Base-by-base conservation (phyloP, 306 rosid genomes). In the Pueraria montana region DNA sequence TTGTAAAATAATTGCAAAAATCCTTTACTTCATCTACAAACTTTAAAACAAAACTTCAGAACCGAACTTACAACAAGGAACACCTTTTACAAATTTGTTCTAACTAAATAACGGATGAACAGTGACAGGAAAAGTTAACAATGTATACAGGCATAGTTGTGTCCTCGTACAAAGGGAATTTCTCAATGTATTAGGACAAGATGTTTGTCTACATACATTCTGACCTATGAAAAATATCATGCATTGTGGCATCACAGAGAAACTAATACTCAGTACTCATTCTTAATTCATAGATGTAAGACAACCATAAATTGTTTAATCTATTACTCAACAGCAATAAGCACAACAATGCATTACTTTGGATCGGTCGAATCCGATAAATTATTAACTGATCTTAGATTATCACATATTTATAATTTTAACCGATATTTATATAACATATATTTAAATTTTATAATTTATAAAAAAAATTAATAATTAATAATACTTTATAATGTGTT, bases 111-210 rank as follows among this genome's bases (percentile, higher is more conserved):
- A n/a, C n/a, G 66, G 52, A 52, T 65, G 50, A 72, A 50, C 24
- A 72, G 21, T 27, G 58, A 10, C 24, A 14, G 43, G 59, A 74
- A 55, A 66, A 46, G 81, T 74, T 80, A 18, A 18, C n/a, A 43
- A 85, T 80, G 88, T 36, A 80, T 69, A 3, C 18, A 64, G 88
- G 75, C 85, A 85, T 40, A 46, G 20, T 32, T 52, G 17, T 26
- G 82, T 69, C 78, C 62, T 27, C 14, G 26, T 69, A 38, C 88
- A 85, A 2, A 20, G 20, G 6, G 74, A 85, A 76, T 75, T 68
- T 80, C 3, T 24, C 36, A 68, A 85, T 85, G 88, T 49, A 85
- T n/a, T 0, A 68, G 24, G 85, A 75, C 69, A 46, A 5, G 0
- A 0, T 21, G 12, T 6, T 21, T 48, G 82, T 76, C 78, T 55